Percentiles rank a stretch among this genome's conserved stretches.
These are phyloP conservation scores for Triangularia verruculosa DNA, from an alignment of 2,329 filamentous ascomycete genomes.

Conservation along the genomic window DNA sequence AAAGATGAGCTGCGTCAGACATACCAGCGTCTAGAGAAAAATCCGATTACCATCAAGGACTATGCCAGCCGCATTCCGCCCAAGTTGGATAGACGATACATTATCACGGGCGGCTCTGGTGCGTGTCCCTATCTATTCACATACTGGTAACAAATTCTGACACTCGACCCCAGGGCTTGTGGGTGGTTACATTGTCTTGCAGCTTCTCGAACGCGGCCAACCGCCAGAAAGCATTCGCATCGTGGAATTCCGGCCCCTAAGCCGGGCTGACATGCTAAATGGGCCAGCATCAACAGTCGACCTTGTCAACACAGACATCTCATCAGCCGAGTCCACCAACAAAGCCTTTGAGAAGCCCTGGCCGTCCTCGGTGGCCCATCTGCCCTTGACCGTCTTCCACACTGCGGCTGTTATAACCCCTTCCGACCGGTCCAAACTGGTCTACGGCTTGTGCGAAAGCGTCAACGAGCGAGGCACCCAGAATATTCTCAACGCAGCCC, in stretches of 20 bases:
- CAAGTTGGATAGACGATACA: slow-evolving; percentile 41
- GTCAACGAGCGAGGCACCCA: slow-evolving; percentile 52
- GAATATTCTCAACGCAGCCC: slow-evolving; percentile 48
- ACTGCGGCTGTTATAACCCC: slow-evolving; percentile 54
- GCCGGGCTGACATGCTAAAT: slow-evolving; percentile 40
- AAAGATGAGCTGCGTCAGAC: slow-evolving; percentile 34
- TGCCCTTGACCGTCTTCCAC: slow-evolving; percentile 56
- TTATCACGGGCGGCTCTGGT: slow-evolving; percentile 47
- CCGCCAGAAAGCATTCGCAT: slow-evolving; percentile 50
- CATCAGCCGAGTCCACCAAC: slow-evolving; percentile 40
- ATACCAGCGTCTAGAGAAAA: slow-evolving; percentile 33
- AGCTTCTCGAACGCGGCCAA: slow-evolving; percentile 52
- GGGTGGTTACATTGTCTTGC: slow-evolving; percentile 51
- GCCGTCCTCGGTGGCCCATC: slow-evolving; percentile 37
- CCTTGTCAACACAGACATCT: slow-evolving; percentile 50
- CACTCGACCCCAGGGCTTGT: slow-evolving; percentile 44
- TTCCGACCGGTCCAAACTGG: slow-evolving; percentile 45
- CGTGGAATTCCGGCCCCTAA: slow-evolving; percentile 47
- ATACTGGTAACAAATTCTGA: neutral
- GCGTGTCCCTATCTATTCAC: slow-evolving; percentile 19
- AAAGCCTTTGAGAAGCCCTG: slow-evolving; percentile 48
- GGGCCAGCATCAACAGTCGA: slow-evolving; percentile 37
- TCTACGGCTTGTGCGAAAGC: slow-evolving; percentile 43
- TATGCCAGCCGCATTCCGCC: slow-evolving; percentile 36
- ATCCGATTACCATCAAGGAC: slow-evolving; percentile 37